phyloP scores from a whole-genome alignment of 306 rosid species.

The Gillenia trifoliata region DNA sequence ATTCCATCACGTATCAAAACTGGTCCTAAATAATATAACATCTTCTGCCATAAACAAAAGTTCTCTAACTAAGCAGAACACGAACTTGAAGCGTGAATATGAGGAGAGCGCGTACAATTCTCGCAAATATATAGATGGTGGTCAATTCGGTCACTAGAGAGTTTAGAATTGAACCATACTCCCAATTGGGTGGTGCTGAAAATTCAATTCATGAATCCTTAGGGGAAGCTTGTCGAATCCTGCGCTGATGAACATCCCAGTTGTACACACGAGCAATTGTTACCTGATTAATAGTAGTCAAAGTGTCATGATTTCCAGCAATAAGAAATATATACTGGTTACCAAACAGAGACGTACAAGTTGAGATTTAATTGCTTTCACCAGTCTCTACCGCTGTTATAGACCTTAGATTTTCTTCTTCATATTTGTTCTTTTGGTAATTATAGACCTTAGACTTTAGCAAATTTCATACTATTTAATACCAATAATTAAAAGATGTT shows the following conservation, averaged over 20 bases:
- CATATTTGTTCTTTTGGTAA: too few relatives aligned
- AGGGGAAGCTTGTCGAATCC: constrained; percentile 45
- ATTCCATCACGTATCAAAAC: constrained; percentile 30
- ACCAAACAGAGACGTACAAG: not conserved
- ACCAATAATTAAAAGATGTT: not conserved
- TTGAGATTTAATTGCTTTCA: not conserved
- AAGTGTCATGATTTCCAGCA: not conserved
- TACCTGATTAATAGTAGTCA: constrained; percentile 46
- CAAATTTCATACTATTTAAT: not conserved
- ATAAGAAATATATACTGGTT: not conserved
- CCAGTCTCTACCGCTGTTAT: too few relatives aligned
- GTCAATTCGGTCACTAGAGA: not conserved
- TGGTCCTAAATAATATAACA: constrained; percentile 21
- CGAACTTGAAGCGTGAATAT: not conserved
- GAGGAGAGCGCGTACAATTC: not conserved
- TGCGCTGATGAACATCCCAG: constrained; percentile 91
- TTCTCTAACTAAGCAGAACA: not conserved
- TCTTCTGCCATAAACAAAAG: constrained; percentile 1
- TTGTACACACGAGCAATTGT: constrained; percentile 88
- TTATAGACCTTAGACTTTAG: too few relatives aligned
- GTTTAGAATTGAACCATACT: constrained; percentile 27
- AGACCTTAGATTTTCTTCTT: too few relatives aligned
- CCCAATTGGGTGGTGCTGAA: constrained; percentile 18
- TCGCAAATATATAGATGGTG: not conserved
- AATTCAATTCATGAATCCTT: constrained; percentile 31